Base-by-base conservation (phyloP, 1,284 basidiomycete genomes). In the Pseudozyma flocculosa region DNA sequence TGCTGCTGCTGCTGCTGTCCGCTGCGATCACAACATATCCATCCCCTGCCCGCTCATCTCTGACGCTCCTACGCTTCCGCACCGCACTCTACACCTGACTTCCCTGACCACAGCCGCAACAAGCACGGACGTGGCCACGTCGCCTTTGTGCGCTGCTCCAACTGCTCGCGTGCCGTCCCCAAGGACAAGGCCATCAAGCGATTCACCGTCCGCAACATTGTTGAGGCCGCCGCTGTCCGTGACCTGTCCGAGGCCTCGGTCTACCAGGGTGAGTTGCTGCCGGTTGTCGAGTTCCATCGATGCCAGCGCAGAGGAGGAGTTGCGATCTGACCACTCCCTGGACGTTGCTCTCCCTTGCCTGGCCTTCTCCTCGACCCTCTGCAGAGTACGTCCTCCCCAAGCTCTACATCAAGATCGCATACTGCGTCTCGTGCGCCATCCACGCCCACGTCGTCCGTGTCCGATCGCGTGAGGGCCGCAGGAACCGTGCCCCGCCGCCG, bases 131-230 rank as follows among this genome's bases (percentile, higher is more conserved):
- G 95, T 79, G 94, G 95, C 81, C 92, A 95, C 82, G 89, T 92
- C 80, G 84, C 81, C 65, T 92, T 90, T 80, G 85, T 98, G 79
- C 89, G 95, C 78, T 98, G 94, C 86, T 91, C 90, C 68, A 98
- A 98, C 88, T 98, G 94, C 86, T 90, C 91, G 78, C 65, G 68
- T 32, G 68, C 67, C 13, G 54, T 59, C 30, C 66, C 72, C 55
- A 80, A 84, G 86, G 95, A 98, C 85, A 99, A 76, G 87, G 94
- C 95, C 70, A 97, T 99, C 88, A 98, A 98, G 85, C 72, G 94
- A 61, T 96, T 96, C 87, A 96, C 93, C 50, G 93, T 98, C 78
- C 88, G 93, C 82, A 98, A 98, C 87, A 98, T 98, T 89, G 92
- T 98, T 62, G 93, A 98, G 85, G 89, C 90, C 77, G 94, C 94